Percentiles rank a stretch among this genome's conserved stretches.
Conservation (phyloP, 441 rosid genomes). For the Gossypium schwendimanii region DNA sequence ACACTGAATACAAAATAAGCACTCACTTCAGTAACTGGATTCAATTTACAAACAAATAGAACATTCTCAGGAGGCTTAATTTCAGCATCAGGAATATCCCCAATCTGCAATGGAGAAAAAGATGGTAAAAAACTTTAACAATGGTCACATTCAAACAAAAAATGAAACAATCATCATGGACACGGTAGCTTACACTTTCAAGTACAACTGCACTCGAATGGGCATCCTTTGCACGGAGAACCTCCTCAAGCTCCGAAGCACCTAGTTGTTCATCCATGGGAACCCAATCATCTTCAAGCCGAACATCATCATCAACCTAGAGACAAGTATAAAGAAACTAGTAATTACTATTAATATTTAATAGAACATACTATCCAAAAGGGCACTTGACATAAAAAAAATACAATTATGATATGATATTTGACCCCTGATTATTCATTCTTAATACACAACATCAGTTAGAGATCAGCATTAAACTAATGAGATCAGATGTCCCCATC, state of each 20-base stretch:
- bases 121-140: constrained; percentile 8
- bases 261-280: constrained; percentile 87
- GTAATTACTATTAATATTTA: background rate
- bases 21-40: constrained; percentile 91
- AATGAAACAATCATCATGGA: constrained; percentile 14
- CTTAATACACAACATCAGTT: background rate
- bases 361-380: background rate
- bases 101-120: constrained; percentile 50
- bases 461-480: background rate
- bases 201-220: constrained; percentile 97
- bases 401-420: background rate
- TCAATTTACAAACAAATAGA: constrained; percentile 91
- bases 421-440: background rate
- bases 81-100: constrained; percentile 98
- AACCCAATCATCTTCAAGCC: constrained; percentile 98
- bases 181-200: constrained; percentile 63
- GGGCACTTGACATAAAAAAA: background rate
- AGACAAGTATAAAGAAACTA: constrained; percentile 10
- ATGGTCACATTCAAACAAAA: constrained; percentile 11
- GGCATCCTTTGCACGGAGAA: constrained; percentile 73
- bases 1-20: constrained; percentile 5
- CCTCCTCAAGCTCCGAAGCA: constrained; percentile 63
- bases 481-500: background rate
- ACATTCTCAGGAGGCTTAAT: constrained; percentile 93
- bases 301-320: constrained; percentile 68